Evolutionary conservation across 495 filamentous ascomycete species (phyloP).

Genomic region (Lasiosphaeria ovina): DNA sequence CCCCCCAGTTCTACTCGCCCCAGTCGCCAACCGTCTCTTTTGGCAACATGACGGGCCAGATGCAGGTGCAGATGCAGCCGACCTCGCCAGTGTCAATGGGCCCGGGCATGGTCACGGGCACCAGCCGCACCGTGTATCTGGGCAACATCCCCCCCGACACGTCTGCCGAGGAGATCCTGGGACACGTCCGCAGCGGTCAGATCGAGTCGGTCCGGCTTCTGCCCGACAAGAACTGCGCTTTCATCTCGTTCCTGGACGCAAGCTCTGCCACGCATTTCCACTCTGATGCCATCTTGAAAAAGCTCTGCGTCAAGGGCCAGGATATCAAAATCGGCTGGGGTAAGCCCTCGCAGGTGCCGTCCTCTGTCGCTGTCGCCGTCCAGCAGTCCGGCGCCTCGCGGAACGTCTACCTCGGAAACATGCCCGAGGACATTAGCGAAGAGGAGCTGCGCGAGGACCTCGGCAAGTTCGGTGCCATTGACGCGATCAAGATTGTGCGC

Average conservation of each 20-base stretch:
- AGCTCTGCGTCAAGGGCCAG: conserved; percentile 94
- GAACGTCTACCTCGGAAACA: conserved; percentile 94
- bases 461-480: conserved; percentile 93
- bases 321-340: conserved; percentile 99
- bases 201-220: conserved; percentile 96
- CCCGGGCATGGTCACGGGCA: conserved; percentile 80
- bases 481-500: conserved; percentile 95
- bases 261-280: conserved; percentile 98
- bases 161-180: conserved; percentile 95
- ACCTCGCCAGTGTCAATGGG: conserved; percentile 67
- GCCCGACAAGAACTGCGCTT: conserved; percentile 98
- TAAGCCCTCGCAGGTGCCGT: conserved; percentile 96
- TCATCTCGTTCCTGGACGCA: conserved; percentile 97
- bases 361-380: conserved; percentile 91
- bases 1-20: conserved; percentile 71
- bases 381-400: conserved; percentile 98
- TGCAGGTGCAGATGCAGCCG: conserved; percentile 48
- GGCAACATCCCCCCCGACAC: conserved; percentile 98
- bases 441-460: conserved; percentile 93
- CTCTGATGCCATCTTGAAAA: conserved; percentile 98
- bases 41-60: conserved; percentile 59
- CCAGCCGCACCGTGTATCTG: conserved; percentile 93
- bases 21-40: conserved; percentile 83
- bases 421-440: conserved; percentile 85
- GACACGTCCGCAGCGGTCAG: conserved; percentile 94